These are phyloP conservation scores for Hirschioporus abietinus DNA, from an alignment of 768 basidiomycete species.

Conservation along the genomic window DNA sequence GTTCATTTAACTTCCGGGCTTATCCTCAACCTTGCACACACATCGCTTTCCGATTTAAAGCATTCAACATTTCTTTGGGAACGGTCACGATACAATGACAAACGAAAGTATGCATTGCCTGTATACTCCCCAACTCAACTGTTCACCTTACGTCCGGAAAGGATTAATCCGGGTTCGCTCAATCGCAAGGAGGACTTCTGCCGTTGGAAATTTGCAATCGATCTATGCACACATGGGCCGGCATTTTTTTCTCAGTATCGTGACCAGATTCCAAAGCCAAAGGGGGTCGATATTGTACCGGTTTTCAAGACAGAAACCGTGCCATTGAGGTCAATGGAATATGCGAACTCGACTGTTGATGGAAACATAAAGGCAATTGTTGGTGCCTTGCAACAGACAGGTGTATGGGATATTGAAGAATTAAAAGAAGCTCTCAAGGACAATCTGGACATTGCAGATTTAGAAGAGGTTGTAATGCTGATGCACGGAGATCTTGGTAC, in stretches of 20 bases:
- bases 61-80: slow-evolving; percentile 31
- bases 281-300: slow-evolving; percentile 15
- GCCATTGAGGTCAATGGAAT: slow-evolving; percentile 19
- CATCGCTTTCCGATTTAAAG: slow-evolving; percentile 20
- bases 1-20: slow-evolving; percentile 30
- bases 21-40: slow-evolving; percentile 23
- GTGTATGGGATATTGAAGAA: slow-evolving; percentile 11
- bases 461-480: slow-evolving; percentile 10
- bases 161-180: not conserved
- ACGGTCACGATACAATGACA: slow-evolving; percentile 21
- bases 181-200: slow-evolving; percentile 10
- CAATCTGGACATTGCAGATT: slow-evolving; percentile 12
- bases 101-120: not conserved
- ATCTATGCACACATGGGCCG: slow-evolving; percentile 24
- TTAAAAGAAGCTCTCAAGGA: not conserved
- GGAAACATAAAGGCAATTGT: slow-evolving; percentile 21
- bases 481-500: slow-evolving; percentile 22
- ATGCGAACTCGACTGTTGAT: slow-evolving; percentile 14
- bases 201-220: slow-evolving; percentile 21
- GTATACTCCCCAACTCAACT: not conserved
- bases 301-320: slow-evolving; percentile 13
- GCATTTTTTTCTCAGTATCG: slow-evolving; percentile 10
- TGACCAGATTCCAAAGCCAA: slow-evolving; percentile 12
- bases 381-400: slow-evolving; percentile 18
- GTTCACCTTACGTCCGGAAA: slow-evolving; percentile 4